Base-by-base conservation (phyloP, 441 rosid genomes). In the Isatis lusitanica region DNA sequence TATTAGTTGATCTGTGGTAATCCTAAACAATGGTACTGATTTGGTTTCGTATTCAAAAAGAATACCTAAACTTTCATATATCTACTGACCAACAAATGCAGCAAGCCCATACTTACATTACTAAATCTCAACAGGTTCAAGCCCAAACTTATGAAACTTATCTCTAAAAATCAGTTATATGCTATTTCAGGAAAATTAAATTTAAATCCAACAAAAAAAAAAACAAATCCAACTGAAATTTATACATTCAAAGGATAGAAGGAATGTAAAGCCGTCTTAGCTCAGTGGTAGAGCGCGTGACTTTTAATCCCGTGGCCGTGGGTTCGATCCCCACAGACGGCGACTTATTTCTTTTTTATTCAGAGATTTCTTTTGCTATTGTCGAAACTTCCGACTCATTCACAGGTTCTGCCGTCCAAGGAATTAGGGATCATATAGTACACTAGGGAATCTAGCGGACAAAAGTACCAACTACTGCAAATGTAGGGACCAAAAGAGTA, bases 221-320 rank as follows among this genome's bases (percentile, higher is more conserved):
- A n/a, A n/a, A n/a, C n/a, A n/a, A n/a, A n/a, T n/a, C n/a, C n/a
- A n/a, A n/a, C n/a, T n/a, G n/a, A n/a, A n/a, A n/a, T n/a, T n/a
- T n/a, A n/a, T n/a, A n/a, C n/a, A n/a, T n/a, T n/a, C n/a, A 21
- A 21, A 46, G 38, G 9, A 9, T n/a, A 1, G n/a, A 46, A 0
- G 0, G 2, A 46, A 46, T 1, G 51, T 46, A 3, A 6, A 0
- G 81, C 84, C 78, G 78, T 71, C 78, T 78, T 81, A 81, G 81
- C 79, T 81, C 83, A 81, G 79, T 64, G 83, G 80, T 81, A 75
- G 82, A 75, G 84, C 82, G 78, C 78, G 72, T 81, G 84, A 75
- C 82, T 78, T 81, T 74, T 78, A 81, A 81, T 75, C 81, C 72
- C 62, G 81, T 81, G 84, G 84, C 67, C 78, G 78, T 69, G 80